Evolutionary conservation across 148 eudicot genomes (phyloP).

Genomic region (Diospyros lotus): DNA sequence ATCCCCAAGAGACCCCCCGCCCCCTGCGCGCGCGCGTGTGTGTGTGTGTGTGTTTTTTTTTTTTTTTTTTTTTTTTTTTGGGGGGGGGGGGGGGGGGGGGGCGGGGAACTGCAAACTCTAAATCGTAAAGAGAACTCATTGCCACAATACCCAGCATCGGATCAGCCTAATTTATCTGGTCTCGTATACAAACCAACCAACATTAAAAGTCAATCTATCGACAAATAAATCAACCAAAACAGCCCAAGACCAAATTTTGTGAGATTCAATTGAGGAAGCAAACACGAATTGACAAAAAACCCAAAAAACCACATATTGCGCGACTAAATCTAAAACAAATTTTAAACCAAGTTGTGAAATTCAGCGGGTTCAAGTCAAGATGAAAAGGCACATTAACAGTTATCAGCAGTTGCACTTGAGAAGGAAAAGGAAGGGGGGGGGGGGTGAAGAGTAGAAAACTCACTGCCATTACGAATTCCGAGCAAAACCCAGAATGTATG

Average conservation of each 20-base stretch:
- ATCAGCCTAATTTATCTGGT: background rate
- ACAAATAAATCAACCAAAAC: background rate
- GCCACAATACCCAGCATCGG: background rate
- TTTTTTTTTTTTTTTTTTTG: too few relatives aligned
- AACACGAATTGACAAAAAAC: background rate
- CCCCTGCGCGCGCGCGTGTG: background rate
- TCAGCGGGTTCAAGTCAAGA: background rate
- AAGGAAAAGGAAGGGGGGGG: background rate
- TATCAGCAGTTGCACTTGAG: background rate
- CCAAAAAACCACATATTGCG: background rate
- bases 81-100: too few relatives aligned
- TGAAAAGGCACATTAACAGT: background rate
- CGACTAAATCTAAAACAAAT: background rate
- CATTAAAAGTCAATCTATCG: background rate
- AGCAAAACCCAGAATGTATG: background rate
- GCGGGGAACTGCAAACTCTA: background rate
- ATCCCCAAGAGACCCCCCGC: background rate
- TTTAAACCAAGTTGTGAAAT: background rate
- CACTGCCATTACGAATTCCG: conserved; percentile 2
- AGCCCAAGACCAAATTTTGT: background rate
- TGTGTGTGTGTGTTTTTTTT: too few relatives aligned
- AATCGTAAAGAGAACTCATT: background rate
- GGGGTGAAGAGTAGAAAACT: background rate
- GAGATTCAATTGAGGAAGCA: background rate
- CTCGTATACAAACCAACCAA: background rate